phyloP scores from a whole-genome alignment of 352 stramenopile genomes.

The Phytopythium kandeliae region DNA sequence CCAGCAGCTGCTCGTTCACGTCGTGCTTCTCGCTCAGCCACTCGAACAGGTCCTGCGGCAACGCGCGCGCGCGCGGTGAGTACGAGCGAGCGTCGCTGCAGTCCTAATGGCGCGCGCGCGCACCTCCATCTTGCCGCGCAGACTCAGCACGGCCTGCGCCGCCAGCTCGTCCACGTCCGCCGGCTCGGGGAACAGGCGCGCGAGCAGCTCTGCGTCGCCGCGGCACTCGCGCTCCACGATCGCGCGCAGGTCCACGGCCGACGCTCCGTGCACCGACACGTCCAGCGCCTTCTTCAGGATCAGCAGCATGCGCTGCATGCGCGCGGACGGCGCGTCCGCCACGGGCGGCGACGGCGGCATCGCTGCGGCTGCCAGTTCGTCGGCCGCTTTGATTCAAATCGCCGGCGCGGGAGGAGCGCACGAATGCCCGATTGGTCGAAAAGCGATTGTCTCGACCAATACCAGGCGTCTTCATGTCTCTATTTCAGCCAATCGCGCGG shows the following conservation, averaged over 20 bases:
- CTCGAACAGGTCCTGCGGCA: constrained; percentile 29
- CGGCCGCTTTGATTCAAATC: too few species aligned
- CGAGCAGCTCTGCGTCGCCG: constrained; percentile 42
- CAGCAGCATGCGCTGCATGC: constrained; percentile 52
- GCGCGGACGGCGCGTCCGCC: constrained; percentile 16
- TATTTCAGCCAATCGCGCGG: too few species aligned
- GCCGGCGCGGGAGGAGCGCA: too few species aligned
- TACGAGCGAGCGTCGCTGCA: too few species aligned
- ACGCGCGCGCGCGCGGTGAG: too few species aligned
- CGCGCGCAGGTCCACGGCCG: constrained; percentile 34
- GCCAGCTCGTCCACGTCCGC: constrained; percentile 36
- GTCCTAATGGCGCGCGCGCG: not conserved
- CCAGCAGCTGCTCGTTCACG: constrained; percentile 39
- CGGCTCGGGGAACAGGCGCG: constrained; percentile 40
- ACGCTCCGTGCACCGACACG: constrained; percentile 44
- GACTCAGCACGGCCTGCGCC: constrained; percentile 41
- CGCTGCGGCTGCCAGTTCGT: not conserved
- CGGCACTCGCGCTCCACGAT: constrained; percentile 47
- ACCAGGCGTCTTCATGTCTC: too few species aligned
- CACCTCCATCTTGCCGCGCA: constrained; percentile 46
- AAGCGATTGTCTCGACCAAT: too few species aligned
- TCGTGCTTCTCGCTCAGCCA: constrained; percentile 42
- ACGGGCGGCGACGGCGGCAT: constrained; percentile 13
- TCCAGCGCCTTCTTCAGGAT: constrained; percentile 65
- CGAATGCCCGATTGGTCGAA: not conserved